Base-by-base conservation (phyloP, 208 protist species). In the Strigomonas culicis region DNA sequence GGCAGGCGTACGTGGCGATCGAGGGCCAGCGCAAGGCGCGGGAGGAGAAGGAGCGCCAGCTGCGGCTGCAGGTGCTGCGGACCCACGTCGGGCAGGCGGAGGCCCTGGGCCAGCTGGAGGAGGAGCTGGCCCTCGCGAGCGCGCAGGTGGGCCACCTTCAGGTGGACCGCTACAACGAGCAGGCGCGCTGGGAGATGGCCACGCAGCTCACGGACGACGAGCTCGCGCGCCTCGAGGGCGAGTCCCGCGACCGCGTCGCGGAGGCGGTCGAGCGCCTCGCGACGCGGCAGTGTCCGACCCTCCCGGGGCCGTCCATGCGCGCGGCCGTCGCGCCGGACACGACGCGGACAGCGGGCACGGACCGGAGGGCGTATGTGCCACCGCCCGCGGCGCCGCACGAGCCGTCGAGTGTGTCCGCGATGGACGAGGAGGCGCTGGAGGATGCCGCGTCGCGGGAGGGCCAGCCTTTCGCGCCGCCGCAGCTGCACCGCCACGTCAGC, bases 191-290 rank as follows among this genome's bases (percentile, higher is more conserved):
- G 88, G 60, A 66, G 10, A 24, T 81, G 1, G 68, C 77, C 19
- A 68, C 77, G 8, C 75, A 70, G 17, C 43, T 92, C 55, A 81
- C 79, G 0, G 80, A 85, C 17, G 60, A 75, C 4, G 88, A 91
- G 66, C 59, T 94, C 6, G 24, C 13, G 19, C 70, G 71, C 11
- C 59, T 91, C 17, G 82, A 94, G 69, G 59, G 44, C 0, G 78
- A 66, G 15, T 78, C 88, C 4, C 74, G 74, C 34, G 63, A 57
- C 47, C 75, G 79, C 41, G 72, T 93, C 34, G 65, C 73, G 41
- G 66, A 28, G 11, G 83, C 81, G 17, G 55, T 82, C 57, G 56
- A 51, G 46, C 47, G 60, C 21, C 15, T 52, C 2, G 43, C 22
- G 2, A 43, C 13, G 30, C 13, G 19, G 30, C 2, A 7, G 7